Base-by-base conservation (phyloP, 139 green algal genomes). In the Yamagishiella unicocca region DNA sequence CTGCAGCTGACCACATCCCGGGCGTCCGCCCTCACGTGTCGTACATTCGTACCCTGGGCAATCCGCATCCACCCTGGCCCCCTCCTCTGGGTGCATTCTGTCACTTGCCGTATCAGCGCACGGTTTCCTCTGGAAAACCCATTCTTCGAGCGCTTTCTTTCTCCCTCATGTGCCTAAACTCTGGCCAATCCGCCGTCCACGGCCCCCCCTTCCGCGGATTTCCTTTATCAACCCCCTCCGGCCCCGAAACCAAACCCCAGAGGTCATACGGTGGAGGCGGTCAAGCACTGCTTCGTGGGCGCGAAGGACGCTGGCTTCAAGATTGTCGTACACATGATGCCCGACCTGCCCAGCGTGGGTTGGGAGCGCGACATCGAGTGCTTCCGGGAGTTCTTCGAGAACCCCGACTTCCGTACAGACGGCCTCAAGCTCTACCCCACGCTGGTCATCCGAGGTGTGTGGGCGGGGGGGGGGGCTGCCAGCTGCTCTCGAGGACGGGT, bases 241-340 rank as follows among this genome's bases (percentile, higher is more conserved):
- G 50, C 17, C 12, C 50, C 50, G 50, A 25, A 58, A 12, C 50
- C 50, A 12, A 58, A 58, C 50, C 66, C 35, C 76, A 87, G 90
- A 6, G 92, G 92, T 27, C 92, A 94, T 81, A 94, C 92, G 4
- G 88, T 94, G 27, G 88, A 93, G 40, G 95, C 97, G 2, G 97
- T 99, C 35, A 95, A 96, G 46, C 90, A 97, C 58, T 99, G 97
- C 91, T 99, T 99, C 91, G 91, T 92, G 61, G 90, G 98, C 42
- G 95, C 96, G 40, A 99, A 99, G 92, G 94, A 99, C 77, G 95
- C 96, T 12, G 96, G 96, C 19, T 98, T 99, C 92, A 99, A 98
- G 93, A 91, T 98, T 42, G 97, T 99, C 77, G 96, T 94, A 19
- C 98, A 99, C 94, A 98, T 99, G 96, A 99, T 99, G 98, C 98